phyloP scores from a whole-genome alignment of 495 filamentous ascomycete genomes.

The Lindgomyces ingoldianus region DNA sequence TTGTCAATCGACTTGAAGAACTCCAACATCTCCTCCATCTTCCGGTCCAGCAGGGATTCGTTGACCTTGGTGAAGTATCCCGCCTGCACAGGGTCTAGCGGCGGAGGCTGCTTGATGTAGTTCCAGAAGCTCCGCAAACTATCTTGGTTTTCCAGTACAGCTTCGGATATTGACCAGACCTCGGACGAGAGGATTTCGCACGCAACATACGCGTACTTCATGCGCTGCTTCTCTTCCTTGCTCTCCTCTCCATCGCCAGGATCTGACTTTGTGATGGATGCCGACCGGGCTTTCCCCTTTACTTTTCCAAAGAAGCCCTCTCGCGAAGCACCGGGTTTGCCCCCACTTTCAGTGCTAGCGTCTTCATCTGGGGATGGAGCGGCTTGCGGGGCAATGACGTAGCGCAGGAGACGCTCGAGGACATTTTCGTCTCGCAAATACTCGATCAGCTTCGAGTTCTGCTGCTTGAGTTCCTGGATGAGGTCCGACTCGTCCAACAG shows the following conservation, averaged over 20 bases:
- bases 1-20: conserved; percentile 80
- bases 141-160: conserved; percentile 79
- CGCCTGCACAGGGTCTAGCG: conserved; percentile 87
- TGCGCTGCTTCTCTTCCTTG: conserved; percentile 73
- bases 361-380: conserved; percentile 60
- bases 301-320: conserved; percentile 43
- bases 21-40: conserved; percentile 93
- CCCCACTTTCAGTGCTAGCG: conserved; percentile 56
- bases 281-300: conserved; percentile 35
- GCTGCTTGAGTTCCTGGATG: conserved; percentile 95
- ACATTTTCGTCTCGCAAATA: conserved; percentile 86
- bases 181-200: conserved; percentile 94
- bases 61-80: conserved; percentile 99
- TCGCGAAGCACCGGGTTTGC: conserved; percentile 51
- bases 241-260: conserved; percentile 44
- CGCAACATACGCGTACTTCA: conserved; percentile 87
- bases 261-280: conserved; percentile 39
- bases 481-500: conserved; percentile 93
- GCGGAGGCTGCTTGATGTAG: conserved; percentile 75
- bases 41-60: conserved; percentile 92
- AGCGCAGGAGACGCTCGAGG: conserved; percentile 83
- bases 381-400: conserved; percentile 76
- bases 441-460: conserved; percentile 97
- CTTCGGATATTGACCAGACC: conserved; percentile 92
- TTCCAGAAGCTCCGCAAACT: conserved; percentile 85